These are phyloP conservation scores for Grosmannia clavigera DNA, from an alignment of 2,329 filamentous ascomycete genomes.

Conservation along the genomic window DNA sequence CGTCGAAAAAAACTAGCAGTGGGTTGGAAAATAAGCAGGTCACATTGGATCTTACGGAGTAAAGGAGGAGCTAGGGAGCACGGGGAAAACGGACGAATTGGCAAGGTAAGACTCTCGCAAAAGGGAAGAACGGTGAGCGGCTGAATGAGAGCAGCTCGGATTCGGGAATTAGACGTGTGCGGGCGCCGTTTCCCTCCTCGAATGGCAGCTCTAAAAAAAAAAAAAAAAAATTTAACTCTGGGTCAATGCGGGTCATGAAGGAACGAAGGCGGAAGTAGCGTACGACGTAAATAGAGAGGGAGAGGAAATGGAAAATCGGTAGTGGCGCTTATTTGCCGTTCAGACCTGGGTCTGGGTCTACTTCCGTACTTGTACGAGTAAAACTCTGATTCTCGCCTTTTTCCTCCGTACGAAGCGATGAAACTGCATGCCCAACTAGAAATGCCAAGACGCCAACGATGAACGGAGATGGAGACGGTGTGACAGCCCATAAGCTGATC, in stretches of 20 bases:
- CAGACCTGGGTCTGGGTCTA: not conserved
- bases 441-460: not conserved
- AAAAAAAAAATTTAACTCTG: not conserved
- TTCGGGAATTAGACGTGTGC: not conserved
- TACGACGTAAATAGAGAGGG: not conserved
- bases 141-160: not conserved
- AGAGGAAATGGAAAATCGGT: not conserved
- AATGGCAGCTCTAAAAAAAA: not conserved
- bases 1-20: not conserved
- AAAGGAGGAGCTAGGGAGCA: not conserved
- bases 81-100: not conserved
- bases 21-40: not conserved
- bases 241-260: not conserved
- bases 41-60: not conserved
- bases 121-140: not conserved
- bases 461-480: not conserved
- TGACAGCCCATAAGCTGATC: not conserved
- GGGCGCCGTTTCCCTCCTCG: not conserved
- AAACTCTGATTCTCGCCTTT: not conserved
- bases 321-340: not conserved
- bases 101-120: not conserved
- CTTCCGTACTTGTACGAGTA: not conserved
- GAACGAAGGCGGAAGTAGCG: not conserved
- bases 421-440: not conserved
- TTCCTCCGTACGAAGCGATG: not conserved